Conservation (phyloP, 2,329 filamentous ascomycete genomes). For the Neofusicoccum cordaticola region DNA sequence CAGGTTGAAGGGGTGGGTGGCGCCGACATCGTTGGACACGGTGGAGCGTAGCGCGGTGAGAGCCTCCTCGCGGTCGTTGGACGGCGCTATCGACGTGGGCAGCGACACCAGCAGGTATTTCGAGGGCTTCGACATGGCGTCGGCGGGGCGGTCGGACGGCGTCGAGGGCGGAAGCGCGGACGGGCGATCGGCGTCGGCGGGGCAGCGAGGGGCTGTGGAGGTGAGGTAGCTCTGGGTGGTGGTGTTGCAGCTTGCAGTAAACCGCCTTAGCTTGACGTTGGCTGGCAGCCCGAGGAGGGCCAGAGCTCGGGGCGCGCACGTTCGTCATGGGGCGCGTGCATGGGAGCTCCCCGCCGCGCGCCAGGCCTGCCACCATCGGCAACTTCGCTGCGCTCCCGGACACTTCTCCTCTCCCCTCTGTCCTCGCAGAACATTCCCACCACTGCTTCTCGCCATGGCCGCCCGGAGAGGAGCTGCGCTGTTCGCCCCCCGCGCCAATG, state of each 20-base stretch:
- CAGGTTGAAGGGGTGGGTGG: conserved; percentile 73
- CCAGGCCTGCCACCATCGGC: neutral
- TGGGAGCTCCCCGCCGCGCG: neutral
- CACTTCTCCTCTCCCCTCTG: neutral
- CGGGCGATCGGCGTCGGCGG: neutral
- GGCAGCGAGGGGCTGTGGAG: neutral
- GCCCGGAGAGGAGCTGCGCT: conserved; percentile 12
- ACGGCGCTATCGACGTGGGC: conserved; percentile 80
- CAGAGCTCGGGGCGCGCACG: conserved; percentile 8
- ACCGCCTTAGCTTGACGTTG: neutral
- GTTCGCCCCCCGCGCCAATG: conserved; percentile 18
- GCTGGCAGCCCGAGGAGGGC: conserved; percentile 6
- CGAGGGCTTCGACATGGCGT: conserved; percentile 43
- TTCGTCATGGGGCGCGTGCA: conserved; percentile 13
- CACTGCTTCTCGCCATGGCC: neutral
- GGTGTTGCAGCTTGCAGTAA: conserved; percentile 2
- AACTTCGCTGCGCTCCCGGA: neutral
- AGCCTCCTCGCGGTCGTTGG: conserved; percentile 76
- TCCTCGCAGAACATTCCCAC: neutral
- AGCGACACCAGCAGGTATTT: conserved; percentile 89
- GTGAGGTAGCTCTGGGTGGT: neutral
- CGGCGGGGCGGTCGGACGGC: neutral
- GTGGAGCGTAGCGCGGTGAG: conserved; percentile 71
- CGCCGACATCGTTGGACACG: conserved; percentile 71
- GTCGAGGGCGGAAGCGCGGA: neutral